Base-by-base conservation (phyloP, 1,139 yeast genomes). In the Cylindricascospora bacillispora region DNA sequence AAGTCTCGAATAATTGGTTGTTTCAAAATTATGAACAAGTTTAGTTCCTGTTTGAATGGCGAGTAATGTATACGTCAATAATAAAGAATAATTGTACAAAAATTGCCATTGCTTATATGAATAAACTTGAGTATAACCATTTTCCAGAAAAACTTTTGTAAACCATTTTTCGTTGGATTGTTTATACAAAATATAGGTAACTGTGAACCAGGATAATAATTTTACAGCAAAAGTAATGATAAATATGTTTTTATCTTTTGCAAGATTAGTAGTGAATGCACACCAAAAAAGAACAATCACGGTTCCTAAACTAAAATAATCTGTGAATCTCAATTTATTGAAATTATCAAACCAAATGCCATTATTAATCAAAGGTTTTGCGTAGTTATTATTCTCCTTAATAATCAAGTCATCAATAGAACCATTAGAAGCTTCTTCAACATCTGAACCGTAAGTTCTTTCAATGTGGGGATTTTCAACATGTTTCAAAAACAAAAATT, bases 381-480 rank as follows among this genome's bases (percentile, higher is more conserved):
- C 50, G 42, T 67, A 66, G 30, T 46, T 49, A 33, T 56, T 59
- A 31, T 55, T 48, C 28, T 53, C 53, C 29, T 53, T 47, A 9
- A 47, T 53, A 24, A 50, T 46, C 12, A 57, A 37, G 27, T 56
- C 59, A 29, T 56, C 62, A 26, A 52, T 51, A 5, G 35, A 35
- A 15, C 43, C 35, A 24, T 44, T 41, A 3, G 33, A 25, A 16
- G 34, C 29, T 18, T 36, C 41, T 23, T 34, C 36, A 10, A 39
- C 43, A 6, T 47, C 52, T 38, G 57, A 35, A 27, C 67, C 56
- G 53, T 82, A 82, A 19, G 80, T 81, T 56, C 79, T 79, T 38
- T 80, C 86, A 44, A 82, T 82, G 54, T 82, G 94, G 17, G 94
- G 94, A 43, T 78, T 80, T 56, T 82, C 94, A 32, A 82, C 86